Evolutionary conservation across 306 rosid species (phyloP), one percentile per base, ranked within the genome.

Genomic region (Potentilla sterilis): DNA sequence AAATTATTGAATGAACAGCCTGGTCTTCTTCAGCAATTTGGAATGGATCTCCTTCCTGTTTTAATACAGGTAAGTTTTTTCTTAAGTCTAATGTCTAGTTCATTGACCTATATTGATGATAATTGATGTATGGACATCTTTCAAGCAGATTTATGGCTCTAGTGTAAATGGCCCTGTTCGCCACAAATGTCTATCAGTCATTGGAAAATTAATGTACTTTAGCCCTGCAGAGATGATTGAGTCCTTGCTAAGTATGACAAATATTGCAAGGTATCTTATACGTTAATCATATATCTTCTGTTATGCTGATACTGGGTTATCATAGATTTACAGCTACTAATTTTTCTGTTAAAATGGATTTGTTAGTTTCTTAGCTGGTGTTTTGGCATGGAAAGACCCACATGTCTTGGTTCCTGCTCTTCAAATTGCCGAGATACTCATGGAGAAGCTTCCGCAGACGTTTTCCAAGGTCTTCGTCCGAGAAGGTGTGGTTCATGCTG

Each of bases 401-500:
- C 93, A 89, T 48, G 97, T 92, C 41, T 70, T 92, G 84, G 79
- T 91, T 72, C 99, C 99, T 69, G 92, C 99, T 58, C 91, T 96
- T 79, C 97, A 96, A 88, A 92, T 96, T 88, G 88, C 99, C 22
- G 98, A 92, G 75, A 87, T 96, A 85, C 98, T 96, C 67, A 96
- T 96, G 99, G 97, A 89, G 83, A 96, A 92, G 86, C 98, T 96
- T 81, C 97, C 89, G 32, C 92, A 67, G 76, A 92, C 88, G 48
- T 92, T 96, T 81, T 86, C 94, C 57, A 96, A 90, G 90, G 88
- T 96, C 86, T 96, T 96, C 67, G 83, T 96, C 15, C 86, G 99
- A 85, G 99, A 92, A 82, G 99, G 99, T 40, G 98, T 96, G 24
- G 96, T 96, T 78, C 97, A 96, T 89, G 98, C 98, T 0, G 96